These are phyloP conservation scores for Nitzschia putrida DNA, from an alignment of 108 stramenopile species.

Conservation along the genomic window DNA sequence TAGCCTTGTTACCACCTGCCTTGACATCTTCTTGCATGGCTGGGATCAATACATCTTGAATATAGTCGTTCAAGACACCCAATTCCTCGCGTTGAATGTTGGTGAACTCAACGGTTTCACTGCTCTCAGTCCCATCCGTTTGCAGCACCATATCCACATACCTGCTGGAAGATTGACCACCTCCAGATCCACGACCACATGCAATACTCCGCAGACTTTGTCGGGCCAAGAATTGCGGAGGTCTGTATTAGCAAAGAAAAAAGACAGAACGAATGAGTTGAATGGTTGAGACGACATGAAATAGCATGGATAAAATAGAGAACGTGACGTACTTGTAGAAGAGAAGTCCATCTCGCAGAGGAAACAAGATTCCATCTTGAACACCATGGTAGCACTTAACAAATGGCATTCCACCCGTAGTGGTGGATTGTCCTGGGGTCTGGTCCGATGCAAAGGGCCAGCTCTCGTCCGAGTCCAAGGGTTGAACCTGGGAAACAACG, in stretches of 20 bases:
- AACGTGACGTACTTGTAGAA: slow-evolving; percentile 66
- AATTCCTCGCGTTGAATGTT: slow-evolving; percentile 79
- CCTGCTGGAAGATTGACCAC: slow-evolving; percentile 38
- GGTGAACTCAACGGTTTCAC: slow-evolving; percentile 64
- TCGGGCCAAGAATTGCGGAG: slow-evolving; percentile 71
- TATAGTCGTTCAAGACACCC: slow-evolving; percentile 62
- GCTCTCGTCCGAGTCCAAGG: neutral
- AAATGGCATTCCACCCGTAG: slow-evolving; percentile 76
- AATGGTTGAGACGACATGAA: neutral
- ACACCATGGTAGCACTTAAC: slow-evolving; percentile 75
- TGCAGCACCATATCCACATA: slow-evolving; percentile 69
- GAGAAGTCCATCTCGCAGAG: slow-evolving; percentile 71
- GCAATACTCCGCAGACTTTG: slow-evolving; percentile 57
- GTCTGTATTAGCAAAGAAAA: slow-evolving; percentile 18
- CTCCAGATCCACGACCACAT: slow-evolving; percentile 68
- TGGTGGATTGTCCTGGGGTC: slow-evolving; percentile 38
- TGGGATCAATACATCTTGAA: slow-evolving; percentile 68
- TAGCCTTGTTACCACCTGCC: neutral
- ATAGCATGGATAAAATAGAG: neutral
- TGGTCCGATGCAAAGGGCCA: slow-evolving; percentile 5
- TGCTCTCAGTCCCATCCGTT: slow-evolving; percentile 15
- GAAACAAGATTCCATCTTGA: slow-evolving; percentile 77
- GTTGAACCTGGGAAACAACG: slow-evolving; percentile 3
- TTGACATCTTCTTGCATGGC: slow-evolving; percentile 66
- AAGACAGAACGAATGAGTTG: neutral